Conservation (phyloP, 164 flowering plant species). For the Vitis rupestris region DNA sequence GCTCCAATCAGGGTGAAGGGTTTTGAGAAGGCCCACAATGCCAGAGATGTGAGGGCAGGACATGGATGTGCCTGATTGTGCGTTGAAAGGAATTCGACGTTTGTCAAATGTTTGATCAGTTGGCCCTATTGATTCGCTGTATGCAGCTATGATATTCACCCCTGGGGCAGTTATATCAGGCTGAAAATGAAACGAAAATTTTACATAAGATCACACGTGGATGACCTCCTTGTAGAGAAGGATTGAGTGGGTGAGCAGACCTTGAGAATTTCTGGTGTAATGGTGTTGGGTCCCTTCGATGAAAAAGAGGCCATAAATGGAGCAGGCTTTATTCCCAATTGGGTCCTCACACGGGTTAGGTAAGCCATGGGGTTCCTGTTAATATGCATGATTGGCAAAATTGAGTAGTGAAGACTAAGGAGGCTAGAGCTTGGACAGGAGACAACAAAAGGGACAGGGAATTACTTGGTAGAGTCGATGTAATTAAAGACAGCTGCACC, state of each 20-base stretch:
- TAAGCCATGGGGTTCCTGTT: constrained; percentile 38
- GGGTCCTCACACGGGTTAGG: constrained; percentile 22
- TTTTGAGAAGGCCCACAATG: constrained; percentile 57
- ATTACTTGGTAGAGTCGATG: constrained; percentile 38
- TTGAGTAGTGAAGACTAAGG: neutral
- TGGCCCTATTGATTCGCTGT: constrained; percentile 28
- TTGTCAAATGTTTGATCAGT: constrained; percentile 19
- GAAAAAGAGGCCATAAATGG: constrained; percentile 64
- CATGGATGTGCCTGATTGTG: constrained; percentile 72
- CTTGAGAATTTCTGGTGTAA: constrained; percentile 58
- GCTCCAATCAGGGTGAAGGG: constrained; percentile 62
- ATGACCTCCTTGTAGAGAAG: too few relatives aligned
- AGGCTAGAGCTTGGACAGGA: neutral
- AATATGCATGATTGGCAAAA: neutral
- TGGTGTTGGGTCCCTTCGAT: constrained; percentile 53
- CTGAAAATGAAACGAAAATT: constrained; percentile 23
- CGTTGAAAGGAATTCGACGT: constrained; percentile 32
- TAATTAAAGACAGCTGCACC: constrained; percentile 30
- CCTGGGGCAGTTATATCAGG: constrained; percentile 88
- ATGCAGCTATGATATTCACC: constrained; percentile 62
- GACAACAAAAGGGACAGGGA: neutral
- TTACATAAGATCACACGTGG: too few relatives aligned
- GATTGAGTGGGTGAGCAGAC: constrained; percentile 15
- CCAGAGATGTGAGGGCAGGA: constrained; percentile 76
- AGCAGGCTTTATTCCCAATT: constrained; percentile 37